A percentile compares a stretch with the other conserved stretches of the same genome.
These are phyloP conservation scores for Fusarium austroafricanum DNA, from an alignment of 2,329 filamentous ascomycete genomes.

Conservation along the genomic window DNA sequence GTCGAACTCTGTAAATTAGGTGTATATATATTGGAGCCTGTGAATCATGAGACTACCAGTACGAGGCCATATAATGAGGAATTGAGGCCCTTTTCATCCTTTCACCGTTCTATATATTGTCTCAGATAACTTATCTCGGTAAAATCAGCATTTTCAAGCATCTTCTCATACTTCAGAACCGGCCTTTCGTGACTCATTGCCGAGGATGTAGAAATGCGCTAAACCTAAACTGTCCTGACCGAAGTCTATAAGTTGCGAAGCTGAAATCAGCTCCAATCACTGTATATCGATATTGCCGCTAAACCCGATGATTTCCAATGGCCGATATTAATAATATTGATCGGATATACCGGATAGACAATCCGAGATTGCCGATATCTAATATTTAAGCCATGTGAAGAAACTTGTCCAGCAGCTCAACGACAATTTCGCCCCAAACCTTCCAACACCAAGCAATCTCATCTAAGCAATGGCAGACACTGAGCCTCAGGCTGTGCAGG, in stretches of 20 bases:
- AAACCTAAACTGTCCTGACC: background rate
- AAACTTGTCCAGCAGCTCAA: background rate
- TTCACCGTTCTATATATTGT: too few relatives aligned
- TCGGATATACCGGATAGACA: background rate
- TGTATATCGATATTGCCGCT: background rate
- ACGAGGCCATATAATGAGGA: too few relatives aligned
- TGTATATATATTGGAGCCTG: too few relatives aligned
- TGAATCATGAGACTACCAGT: too few relatives aligned
- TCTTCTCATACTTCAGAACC: too few relatives aligned
- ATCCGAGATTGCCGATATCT: background rate
- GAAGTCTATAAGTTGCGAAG: background rate
- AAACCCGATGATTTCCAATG: too few relatives aligned
- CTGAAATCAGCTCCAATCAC: background rate
- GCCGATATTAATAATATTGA: background rate
- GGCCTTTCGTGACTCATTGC: background rate
- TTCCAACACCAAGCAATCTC: background rate
- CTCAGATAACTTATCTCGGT: too few relatives aligned
- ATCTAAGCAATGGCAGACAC: background rate
- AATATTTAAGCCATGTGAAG: background rate
- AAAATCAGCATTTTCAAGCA: too few relatives aligned
- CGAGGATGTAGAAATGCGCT: background rate
- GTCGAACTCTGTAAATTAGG: too few relatives aligned
- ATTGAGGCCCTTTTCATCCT: too few relatives aligned
- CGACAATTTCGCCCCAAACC: too few relatives aligned
- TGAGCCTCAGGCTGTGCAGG: background rate